A percentile compares a stretch with the other conserved stretches of the same genome.
These are phyloP conservation scores for Phytophthora crassamura DNA, from an alignment of 352 stramenopile species.

Conservation along the genomic window DNA sequence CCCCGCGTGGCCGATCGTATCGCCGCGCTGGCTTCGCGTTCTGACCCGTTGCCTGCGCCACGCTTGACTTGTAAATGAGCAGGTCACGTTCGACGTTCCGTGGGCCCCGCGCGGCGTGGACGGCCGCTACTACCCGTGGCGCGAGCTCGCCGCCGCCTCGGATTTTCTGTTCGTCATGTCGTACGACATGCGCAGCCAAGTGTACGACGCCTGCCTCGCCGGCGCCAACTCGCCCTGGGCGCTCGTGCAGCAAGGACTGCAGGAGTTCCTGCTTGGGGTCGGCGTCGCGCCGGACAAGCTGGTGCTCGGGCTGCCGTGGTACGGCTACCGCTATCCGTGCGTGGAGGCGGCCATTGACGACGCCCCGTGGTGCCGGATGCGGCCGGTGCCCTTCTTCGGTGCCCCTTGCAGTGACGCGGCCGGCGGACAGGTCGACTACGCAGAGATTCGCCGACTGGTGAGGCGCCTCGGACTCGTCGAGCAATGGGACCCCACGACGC, in stretches of 20 bases:
- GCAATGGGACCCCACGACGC: conserved; percentile 61
- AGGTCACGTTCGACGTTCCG: conserved; percentile 87
- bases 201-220: conserved; percentile 90
- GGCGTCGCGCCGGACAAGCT: conserved; percentile 75
- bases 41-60: conserved; percentile 9
- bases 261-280: conserved; percentile 76
- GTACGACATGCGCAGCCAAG: conserved; percentile 94
- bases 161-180: conserved; percentile 94
- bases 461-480: conserved; percentile 29
- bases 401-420: conserved; percentile 83
- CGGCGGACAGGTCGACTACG: conserved; percentile 68
- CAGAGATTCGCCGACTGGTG: conserved; percentile 51
- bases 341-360: conserved; percentile 29
- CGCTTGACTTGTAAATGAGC: not conserved
- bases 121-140: conserved; percentile 86
- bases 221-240: conserved; percentile 83
- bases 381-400: conserved; percentile 64
- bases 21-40: not conserved
- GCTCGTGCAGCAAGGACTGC: conserved; percentile 75
- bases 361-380: conserved; percentile 25
- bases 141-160: conserved; percentile 57
- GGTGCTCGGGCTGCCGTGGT: conserved; percentile 92
- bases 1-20: not conserved
- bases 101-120: conserved; percentile 83
- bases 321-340: conserved; percentile 91